phyloP scores from a whole-genome alignment of 768 basidiomycete species.

The Trametes villosa region DNA sequence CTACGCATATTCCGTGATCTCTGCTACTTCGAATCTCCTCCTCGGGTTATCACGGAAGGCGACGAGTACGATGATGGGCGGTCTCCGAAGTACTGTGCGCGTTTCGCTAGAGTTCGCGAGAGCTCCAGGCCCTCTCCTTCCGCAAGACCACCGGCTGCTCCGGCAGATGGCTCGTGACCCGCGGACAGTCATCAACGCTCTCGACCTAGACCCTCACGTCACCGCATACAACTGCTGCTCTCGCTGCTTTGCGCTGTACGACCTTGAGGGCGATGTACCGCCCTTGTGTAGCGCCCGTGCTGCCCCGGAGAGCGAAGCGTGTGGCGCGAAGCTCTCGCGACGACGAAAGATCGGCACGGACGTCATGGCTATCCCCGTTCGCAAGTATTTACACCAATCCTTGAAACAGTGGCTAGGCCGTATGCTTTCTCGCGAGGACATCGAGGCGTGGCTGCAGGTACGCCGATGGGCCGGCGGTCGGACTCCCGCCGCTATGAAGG shows the following conservation, averaged over 20 bases:
- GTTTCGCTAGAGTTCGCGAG: background rate
- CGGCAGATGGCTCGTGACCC: background rate
- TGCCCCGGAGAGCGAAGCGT: background rate
- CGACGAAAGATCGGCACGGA: background rate
- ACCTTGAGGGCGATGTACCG: background rate
- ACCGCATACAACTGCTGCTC: background rate
- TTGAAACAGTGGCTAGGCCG: background rate
- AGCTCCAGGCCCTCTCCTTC: background rate
- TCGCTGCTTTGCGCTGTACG: background rate
- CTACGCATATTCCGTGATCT: too few relatives aligned
- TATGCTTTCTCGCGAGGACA: background rate
- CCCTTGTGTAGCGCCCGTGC: background rate
- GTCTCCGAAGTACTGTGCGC: background rate
- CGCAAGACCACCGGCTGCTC: background rate
- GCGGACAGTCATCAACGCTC: background rate
- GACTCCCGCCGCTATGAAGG: background rate
- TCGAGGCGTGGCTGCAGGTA: background rate
- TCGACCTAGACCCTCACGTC: background rate
- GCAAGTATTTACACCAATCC: background rate
- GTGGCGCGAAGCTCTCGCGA: background rate
- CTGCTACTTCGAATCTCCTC: too few relatives aligned
- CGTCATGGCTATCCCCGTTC: background rate
- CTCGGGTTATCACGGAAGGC: too few relatives aligned
- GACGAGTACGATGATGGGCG: too few relatives aligned
- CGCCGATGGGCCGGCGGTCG: background rate